phyloP scores from a whole-genome alignment of 768 basidiomycete genomes.

The Scleroderma bovista region DNA sequence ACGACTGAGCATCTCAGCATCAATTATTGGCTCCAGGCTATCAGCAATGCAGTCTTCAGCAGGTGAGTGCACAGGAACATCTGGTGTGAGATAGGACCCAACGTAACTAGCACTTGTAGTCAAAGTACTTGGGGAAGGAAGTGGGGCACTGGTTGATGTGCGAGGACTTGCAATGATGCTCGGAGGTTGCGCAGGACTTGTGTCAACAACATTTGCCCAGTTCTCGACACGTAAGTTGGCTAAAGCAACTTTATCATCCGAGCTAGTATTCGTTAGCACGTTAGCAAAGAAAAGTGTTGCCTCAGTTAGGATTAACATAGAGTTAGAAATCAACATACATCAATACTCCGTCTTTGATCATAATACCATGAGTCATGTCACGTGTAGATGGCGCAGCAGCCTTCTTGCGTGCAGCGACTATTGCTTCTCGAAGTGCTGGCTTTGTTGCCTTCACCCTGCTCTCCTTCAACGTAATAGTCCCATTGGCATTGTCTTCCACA shows the following conservation, averaged over 20 bases:
- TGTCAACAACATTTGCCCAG: not conserved
- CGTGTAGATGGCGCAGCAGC: not conserved
- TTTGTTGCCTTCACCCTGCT: not conserved
- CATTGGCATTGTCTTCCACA: not conserved
- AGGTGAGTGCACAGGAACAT: not conserved
- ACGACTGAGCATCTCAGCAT: not conserved
- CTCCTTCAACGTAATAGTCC: not conserved
- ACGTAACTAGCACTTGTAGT: not conserved
- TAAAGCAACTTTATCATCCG: not conserved
- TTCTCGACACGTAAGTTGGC: not conserved
- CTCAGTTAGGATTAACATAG: not conserved
- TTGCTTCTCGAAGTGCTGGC: not conserved
- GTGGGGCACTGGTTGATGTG: not conserved
- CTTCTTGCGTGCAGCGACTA: not conserved
- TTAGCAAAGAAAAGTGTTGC: not conserved
- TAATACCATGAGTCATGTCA: not conserved
- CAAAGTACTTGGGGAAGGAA: not conserved
- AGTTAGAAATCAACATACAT: not conserved
- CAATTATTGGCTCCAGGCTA: not conserved
- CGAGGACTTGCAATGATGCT: not conserved
- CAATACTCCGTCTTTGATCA: not conserved
- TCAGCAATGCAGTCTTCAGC: not conserved
- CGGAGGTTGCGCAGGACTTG: not conserved
- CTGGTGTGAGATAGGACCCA: not conserved
- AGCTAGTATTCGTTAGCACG: not conserved